Evolutionary conservation across 495 filamentous ascomycete species (phyloP), one percentile per base, ranked within the genome.

Genomic region (Parmelia sp.): DNA sequence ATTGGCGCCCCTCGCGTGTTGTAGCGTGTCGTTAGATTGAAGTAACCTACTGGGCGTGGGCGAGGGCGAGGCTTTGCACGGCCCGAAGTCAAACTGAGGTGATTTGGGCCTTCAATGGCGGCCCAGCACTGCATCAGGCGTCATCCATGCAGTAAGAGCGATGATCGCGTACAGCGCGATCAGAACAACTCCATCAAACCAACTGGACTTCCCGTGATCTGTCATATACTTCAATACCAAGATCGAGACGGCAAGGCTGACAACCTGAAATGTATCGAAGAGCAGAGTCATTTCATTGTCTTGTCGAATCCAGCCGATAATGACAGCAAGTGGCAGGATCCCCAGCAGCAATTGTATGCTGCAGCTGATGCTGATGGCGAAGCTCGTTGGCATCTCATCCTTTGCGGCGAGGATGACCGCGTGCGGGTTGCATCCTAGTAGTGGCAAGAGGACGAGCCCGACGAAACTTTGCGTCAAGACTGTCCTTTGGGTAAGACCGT

Each of bases 271-370:
- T 35, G 19, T 17, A 56, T 65, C 58, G 14, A 65, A 61, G 17
- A 53, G 23, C 14, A 65, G 25, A 21, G 19, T 65, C 57, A 65
- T 66, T 1, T 3, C 15, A 23, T 40, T 21, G 19, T 62, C 42
- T 12, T 45, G 35, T 33, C 33, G 15, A 42, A 56, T 42, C 65
- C 65, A 66, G 21, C 45, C 60, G 19, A 66, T 49, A 12, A 66
- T 57, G 15, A 66, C 55, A 31, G 53, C 53, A 17, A 66, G 53
- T 11, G 65, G 65, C 36, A 62, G 44, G 25, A 66, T 64, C 3
- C 60, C 42, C 2, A 66, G 47, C 31, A 62, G 35, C 10, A 56
- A 11, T 49, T 66, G 65, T 37, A 66, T 31, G 33, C 65, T 62
- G 27, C 60, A 64, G 35, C 39, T 39, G 11, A 66, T 42, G 5